Evolutionary conservation across 768 basidiomycete species (phyloP).

Genomic region (Mrakia hoshinonis): DNA sequence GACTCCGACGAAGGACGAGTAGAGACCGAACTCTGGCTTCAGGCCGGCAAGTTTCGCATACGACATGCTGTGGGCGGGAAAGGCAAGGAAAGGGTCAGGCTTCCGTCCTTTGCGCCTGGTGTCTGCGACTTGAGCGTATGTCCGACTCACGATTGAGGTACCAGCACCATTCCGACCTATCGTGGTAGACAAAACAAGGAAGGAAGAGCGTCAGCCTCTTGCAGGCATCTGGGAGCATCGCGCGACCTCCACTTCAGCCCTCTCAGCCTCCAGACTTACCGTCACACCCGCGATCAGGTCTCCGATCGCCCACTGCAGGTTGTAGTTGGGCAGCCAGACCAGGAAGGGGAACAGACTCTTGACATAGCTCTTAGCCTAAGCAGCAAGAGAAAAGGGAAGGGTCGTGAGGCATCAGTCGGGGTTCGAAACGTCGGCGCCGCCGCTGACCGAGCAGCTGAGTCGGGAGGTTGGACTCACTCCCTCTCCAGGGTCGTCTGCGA

Average conservation of each 20-base stretch:
- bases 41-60: slow-evolving; percentile 59
- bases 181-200: not conserved
- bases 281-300: slow-evolving; percentile 56
- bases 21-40: slow-evolving; percentile 78
- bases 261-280: not conserved
- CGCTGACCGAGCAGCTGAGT: not conserved
- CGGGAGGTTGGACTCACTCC: not conserved
- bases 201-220: not conserved
- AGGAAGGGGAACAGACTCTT: slow-evolving; percentile 71
- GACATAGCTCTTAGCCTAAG: slow-evolving; percentile 47
- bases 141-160: not conserved
- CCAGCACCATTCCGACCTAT: slow-evolving; percentile 9
- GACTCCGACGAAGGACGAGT: slow-evolving; percentile 85
- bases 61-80: not conserved
- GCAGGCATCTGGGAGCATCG: too few relatives aligned
- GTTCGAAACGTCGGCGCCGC: not conserved
- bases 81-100: not conserved
- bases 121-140: too few relatives aligned
- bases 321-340: slow-evolving; percentile 79
- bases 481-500: slow-evolving; percentile 5
- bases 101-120: too few relatives aligned
- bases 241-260: too few relatives aligned
- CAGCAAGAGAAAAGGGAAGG: not conserved
- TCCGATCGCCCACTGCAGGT: slow-evolving; percentile 30
- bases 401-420: not conserved